These are phyloP conservation scores for Penicillium fimorum DNA, from an alignment of 495 filamentous ascomycete genomes.

Conservation along the genomic window DNA sequence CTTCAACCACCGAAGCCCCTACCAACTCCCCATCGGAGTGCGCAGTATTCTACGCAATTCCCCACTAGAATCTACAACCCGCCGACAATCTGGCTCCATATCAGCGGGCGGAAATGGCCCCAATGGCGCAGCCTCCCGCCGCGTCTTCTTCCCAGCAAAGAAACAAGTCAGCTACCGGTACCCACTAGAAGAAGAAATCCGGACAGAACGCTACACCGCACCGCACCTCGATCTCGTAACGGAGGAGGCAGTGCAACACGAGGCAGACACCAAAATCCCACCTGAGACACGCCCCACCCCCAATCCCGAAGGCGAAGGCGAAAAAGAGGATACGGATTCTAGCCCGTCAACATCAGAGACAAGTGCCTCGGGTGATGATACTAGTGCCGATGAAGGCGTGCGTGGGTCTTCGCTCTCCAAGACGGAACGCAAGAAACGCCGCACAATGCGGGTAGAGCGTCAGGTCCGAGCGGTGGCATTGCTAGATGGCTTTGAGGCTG, in stretches of 20 bases:
- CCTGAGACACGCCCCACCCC: slow-evolving; percentile 6
- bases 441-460: slow-evolving; percentile 36
- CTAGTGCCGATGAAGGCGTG: slow-evolving; percentile 18
- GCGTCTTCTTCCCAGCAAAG: slow-evolving; percentile 56
- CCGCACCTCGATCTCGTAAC: slow-evolving; percentile 39
- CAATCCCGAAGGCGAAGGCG: slow-evolving; percentile 34
- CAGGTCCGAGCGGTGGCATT: slow-evolving; percentile 45
- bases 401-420: slow-evolving; percentile 17
- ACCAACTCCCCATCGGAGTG: slow-evolving; percentile 62
- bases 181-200: slow-evolving; percentile 56
- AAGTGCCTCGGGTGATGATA: slow-evolving; percentile 46
- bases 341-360: slow-evolving; percentile 35
- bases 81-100: slow-evolving; percentile 40
- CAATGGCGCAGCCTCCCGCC: slow-evolving; percentile 34
- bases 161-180: slow-evolving; percentile 56
- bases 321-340: slow-evolving; percentile 42
- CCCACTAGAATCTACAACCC: slow-evolving; percentile 43
- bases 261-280: slow-evolving; percentile 14
- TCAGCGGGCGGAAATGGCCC: slow-evolving; percentile 35
- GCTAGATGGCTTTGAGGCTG: slow-evolving; percentile 36
- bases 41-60: slow-evolving; percentile 79
- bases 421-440: slow-evolving; percentile 39
- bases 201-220: slow-evolving; percentile 50
- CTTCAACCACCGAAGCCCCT: slow-evolving; percentile 47
- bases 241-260: slow-evolving; percentile 10